phyloP scores from a whole-genome alignment of 768 basidiomycete species.

The Tricholoma matsutake region DNA sequence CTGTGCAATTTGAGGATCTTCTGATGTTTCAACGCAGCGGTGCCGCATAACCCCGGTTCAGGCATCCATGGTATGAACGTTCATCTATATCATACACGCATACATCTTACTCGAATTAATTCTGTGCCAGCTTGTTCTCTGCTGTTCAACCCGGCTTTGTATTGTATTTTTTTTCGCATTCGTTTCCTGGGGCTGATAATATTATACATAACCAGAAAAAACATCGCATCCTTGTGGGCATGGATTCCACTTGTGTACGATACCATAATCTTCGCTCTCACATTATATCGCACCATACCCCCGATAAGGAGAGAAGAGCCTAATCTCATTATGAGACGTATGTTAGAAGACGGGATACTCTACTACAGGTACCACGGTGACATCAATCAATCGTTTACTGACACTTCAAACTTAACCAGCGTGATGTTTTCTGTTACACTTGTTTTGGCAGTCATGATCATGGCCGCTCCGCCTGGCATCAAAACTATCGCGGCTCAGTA shows the following conservation, averaged over 20 bases:
- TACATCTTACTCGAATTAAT: background rate
- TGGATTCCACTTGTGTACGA: conserved; percentile 40
- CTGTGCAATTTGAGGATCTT: background rate
- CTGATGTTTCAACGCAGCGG: conserved; percentile 24
- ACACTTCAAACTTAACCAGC: background rate
- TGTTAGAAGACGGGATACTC: conserved; percentile 27
- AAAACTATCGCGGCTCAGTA: conserved; percentile 30
- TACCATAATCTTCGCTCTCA: conserved; percentile 24
- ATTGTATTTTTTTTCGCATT: conserved; percentile 13
- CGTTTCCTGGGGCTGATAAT: conserved; percentile 10
- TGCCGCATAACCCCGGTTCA: conserved; percentile 37
- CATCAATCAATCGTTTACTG: background rate
- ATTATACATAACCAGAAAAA: conserved; percentile 25
- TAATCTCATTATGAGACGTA: conserved; percentile 18
- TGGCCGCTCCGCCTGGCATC: conserved; percentile 23
- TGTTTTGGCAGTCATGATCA: conserved; percentile 27
- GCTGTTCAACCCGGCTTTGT: conserved; percentile 39
- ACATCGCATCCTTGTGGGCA: conserved; percentile 42
- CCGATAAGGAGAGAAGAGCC: conserved; percentile 14
- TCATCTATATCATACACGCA: background rate
- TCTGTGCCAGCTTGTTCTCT: conserved; percentile 26
- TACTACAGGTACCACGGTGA: conserved; percentile 2
- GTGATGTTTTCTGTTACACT: conserved; percentile 26
- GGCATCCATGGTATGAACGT: conserved; percentile 30
- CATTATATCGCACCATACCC: conserved; percentile 24